phyloP scores from a whole-genome alignment of 1,284 basidiomycete species.

The Ustilago trichophora region DNA sequence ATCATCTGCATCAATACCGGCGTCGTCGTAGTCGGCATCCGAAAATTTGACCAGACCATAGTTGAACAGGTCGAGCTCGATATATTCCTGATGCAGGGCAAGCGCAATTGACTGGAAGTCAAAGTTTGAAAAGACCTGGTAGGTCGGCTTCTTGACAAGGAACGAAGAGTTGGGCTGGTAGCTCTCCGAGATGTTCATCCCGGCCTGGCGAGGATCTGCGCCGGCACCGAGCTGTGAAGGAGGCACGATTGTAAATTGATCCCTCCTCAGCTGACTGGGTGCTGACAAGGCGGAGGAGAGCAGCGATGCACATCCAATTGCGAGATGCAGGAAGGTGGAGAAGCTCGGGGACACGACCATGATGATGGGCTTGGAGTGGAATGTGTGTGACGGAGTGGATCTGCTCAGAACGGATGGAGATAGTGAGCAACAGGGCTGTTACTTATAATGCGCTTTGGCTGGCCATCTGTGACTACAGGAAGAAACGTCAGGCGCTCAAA shows the following conservation, averaged over 20 bases:
- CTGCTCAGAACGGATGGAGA: too few species aligned
- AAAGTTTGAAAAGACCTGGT: constrained; percentile 43
- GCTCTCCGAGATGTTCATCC: constrained; percentile 33
- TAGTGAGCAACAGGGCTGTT: too few species aligned
- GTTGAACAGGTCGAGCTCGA: constrained; percentile 59
- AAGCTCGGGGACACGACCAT: constrained; percentile 9
- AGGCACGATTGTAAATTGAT: constrained; percentile 14
- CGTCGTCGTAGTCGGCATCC: constrained; percentile 44
- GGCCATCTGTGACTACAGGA: too few species aligned
- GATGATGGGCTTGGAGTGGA: background rate
- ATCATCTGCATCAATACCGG: constrained; percentile 44
- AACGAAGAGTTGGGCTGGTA: constrained; percentile 40
- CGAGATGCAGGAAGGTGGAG: constrained; percentile 3
- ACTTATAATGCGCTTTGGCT: too few species aligned
- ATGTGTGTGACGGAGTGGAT: too few species aligned
- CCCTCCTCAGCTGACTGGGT: constrained; percentile 8
- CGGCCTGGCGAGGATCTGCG: constrained; percentile 25
- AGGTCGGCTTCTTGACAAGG: constrained; percentile 33
- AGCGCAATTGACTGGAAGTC: constrained; percentile 51
- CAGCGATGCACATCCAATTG: constrained; percentile 12
- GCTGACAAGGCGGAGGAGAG: constrained; percentile 13
- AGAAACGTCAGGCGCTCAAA: too few species aligned
- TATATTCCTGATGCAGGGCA: constrained; percentile 52
- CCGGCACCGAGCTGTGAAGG: constrained; percentile 27
- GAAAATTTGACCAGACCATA: constrained; percentile 51